Evolutionary conservation across 2,329 filamentous ascomycete genomes (phyloP).

Genomic region (Simplicillium sp.): DNA sequence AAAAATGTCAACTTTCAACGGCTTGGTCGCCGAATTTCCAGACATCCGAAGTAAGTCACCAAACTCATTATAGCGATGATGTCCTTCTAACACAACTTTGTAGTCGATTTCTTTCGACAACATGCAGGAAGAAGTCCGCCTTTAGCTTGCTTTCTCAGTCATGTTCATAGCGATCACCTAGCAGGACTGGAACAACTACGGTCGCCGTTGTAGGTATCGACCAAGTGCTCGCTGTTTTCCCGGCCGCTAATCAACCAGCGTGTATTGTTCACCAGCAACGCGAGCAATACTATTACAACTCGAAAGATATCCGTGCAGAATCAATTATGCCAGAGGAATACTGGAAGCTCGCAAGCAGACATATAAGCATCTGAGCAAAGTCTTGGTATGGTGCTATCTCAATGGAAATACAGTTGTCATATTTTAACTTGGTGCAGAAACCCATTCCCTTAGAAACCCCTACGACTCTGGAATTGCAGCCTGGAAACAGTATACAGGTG

Average conservation of each 20-base stretch:
- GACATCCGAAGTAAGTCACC: conserved; percentile 53
- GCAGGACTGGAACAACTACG: conserved; percentile 67
- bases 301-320: conserved; percentile 67
- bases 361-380: conserved; percentile 64
- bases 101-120: conserved; percentile 74
- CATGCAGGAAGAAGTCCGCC: conserved; percentile 47
- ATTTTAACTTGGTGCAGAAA: conserved; percentile 38
- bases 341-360: conserved; percentile 65
- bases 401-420: neutral
- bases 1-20: conserved; percentile 69
- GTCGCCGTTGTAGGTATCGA: conserved; percentile 54
- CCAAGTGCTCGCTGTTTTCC: neutral
- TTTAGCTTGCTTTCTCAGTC: conserved; percentile 79
- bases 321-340: conserved; percentile 72
- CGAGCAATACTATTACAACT: conserved; percentile 71
- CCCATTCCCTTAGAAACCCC: conserved; percentile 75
- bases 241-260: conserved; percentile 24
- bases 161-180: conserved; percentile 88
- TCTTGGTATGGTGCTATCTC: conserved; percentile 42
- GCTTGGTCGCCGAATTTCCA: conserved; percentile 66
- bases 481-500: conserved; percentile 60
- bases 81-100: conserved; percentile 3
- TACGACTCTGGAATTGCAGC: conserved; percentile 63
- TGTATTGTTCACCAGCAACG: conserved; percentile 85
- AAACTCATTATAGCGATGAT: neutral